phyloP scores from a whole-genome alignment of 306 rosid genomes.

The Vigna radiata region DNA sequence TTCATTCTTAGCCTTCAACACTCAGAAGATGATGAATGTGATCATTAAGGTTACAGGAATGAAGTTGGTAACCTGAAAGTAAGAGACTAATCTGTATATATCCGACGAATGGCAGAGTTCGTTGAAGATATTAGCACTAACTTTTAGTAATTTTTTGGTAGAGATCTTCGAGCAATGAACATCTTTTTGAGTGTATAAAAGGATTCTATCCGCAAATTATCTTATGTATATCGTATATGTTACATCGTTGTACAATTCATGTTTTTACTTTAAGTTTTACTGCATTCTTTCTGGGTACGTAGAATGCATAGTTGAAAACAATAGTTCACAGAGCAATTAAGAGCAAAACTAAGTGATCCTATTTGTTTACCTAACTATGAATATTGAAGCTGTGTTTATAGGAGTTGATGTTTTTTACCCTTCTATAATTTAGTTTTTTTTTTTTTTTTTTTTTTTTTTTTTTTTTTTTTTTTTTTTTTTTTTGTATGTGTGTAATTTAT shows the following conservation, averaged over 20 bases:
- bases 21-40: conserved; percentile 31
- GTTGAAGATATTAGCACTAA: conserved; percentile 26
- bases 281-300: neutral
- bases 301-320: neutral
- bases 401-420: neutral
- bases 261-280: neutral
- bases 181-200: neutral
- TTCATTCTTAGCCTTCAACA: conserved; percentile 24
- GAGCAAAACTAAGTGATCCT: neutral
- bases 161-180: conserved; percentile 36
- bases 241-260: neutral
- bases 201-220: neutral
- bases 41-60: conserved; percentile 3
- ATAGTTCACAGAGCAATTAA: neutral
- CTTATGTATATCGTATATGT: too few relatives aligned
- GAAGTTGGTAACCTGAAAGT: neutral
- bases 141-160: neutral
- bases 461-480: neutral
- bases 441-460: neutral
- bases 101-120: neutral
- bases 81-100: conserved; percentile 42
- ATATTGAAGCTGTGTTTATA: too few relatives aligned
- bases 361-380: neutral
- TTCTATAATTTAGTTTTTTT: neutral
- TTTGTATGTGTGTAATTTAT: neutral